Conservation (phyloP, 768 basidiomycete genomes). For the Podaxis sp. region DNA sequence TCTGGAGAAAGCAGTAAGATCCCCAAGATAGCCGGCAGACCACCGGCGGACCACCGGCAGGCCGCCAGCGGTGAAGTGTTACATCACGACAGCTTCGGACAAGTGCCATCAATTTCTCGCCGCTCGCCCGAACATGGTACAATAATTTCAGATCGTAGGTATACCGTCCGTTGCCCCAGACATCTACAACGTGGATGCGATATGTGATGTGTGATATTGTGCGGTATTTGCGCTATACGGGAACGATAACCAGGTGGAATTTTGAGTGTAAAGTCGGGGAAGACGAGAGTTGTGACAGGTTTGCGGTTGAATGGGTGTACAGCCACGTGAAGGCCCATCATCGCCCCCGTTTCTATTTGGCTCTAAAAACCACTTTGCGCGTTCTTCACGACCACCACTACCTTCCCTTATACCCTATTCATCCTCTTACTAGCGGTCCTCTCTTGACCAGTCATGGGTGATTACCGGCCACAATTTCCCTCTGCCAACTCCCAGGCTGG, state of each 20-base stretch:
- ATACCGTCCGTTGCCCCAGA: background rate
- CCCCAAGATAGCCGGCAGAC: background rate
- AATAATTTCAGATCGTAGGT: background rate
- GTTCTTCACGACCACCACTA: constrained; percentile 12
- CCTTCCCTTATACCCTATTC: constrained; percentile 16
- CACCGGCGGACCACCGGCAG: background rate
- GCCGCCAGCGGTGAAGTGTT: background rate
- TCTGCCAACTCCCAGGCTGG: constrained; percentile 31
- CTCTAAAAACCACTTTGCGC: constrained; percentile 9
- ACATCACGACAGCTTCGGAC: background rate
- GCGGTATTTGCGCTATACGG: background rate
- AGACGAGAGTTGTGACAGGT: background rate
- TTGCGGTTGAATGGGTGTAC: constrained; percentile 1
- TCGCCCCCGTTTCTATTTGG: constrained; percentile 18
- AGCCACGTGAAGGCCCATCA: constrained; percentile 17
- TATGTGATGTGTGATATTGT: background rate
- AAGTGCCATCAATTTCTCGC: background rate
- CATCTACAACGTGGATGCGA: background rate
- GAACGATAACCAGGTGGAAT: background rate
- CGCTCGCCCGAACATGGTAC: background rate
- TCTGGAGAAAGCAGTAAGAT: background rate
- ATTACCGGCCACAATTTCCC: constrained; percentile 37
- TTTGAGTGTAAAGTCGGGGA: background rate
- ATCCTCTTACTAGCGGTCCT: constrained; percentile 14
- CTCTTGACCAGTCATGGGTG: constrained; percentile 32